Evolutionary conservation across 495 filamentous ascomycete genomes (phyloP).

Genomic region (Entonaema liquescens): DNA sequence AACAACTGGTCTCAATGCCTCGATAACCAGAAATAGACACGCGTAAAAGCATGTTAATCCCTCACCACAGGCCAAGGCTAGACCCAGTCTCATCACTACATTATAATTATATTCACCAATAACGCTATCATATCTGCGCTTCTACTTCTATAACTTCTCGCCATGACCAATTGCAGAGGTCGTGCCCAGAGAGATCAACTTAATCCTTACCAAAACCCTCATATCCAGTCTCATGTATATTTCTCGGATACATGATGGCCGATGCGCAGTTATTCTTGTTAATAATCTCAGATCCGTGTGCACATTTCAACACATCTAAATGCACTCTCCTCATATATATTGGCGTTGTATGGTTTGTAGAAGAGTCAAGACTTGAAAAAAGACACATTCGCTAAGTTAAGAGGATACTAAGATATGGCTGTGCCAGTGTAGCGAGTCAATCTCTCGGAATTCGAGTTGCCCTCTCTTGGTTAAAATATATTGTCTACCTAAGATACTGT

Average conservation of each 20-base stretch:
- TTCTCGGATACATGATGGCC: too few species aligned
- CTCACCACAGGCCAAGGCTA: background rate
- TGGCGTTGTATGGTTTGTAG: too few species aligned
- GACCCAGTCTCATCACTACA: background rate
- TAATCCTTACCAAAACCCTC: background rate
- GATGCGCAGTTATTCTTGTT: background rate
- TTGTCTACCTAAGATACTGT: too few species aligned
- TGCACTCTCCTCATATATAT: too few species aligned
- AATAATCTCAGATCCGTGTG: background rate
- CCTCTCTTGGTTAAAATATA: too few species aligned
- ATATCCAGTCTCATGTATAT: too few species aligned
- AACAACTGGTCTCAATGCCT: background rate
- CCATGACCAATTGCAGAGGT: background rate
- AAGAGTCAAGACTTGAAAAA: too few species aligned
- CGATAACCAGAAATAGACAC: background rate
- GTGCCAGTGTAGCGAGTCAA: too few species aligned
- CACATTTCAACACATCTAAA: background rate
- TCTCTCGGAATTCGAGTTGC: too few species aligned
- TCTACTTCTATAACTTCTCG: background rate
- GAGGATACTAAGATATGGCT: too few species aligned
- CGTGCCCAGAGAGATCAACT: background rate
- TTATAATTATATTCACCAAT: background rate
- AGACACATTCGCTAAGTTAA: too few species aligned
- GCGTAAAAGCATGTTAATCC: background rate
- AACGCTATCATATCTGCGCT: background rate